Base-by-base conservation (phyloP, 768 basidiomycete species). In the Auricularia sp. region DNA sequence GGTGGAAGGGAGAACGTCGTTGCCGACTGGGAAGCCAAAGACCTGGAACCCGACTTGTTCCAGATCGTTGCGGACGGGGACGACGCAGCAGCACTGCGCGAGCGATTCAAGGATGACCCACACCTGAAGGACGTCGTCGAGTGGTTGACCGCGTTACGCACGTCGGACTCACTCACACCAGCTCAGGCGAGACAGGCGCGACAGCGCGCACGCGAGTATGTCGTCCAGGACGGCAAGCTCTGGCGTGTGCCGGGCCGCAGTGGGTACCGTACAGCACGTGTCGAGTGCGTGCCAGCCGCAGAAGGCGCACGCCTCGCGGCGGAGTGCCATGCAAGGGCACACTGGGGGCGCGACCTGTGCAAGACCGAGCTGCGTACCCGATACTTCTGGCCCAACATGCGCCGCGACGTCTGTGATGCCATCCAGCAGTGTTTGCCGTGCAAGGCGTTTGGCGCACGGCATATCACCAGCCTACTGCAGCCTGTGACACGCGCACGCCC, bases 401-500 rank as follows among this genome's bases (percentile, higher is more conserved):
- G 65, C 16, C 13, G 21, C 14, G 42, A 66, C 45, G 70, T 71
- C 59, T 51, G 66, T 0, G 64, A 68, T 0, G 56, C 67, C 6
- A 69, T 69, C 51, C 29, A 10, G 3, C 59, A 72, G 1, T 76
- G 75, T 59, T 65, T 47, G 0, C 47, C 65, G 7, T 76, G 74
- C 69, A 76, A 76, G 63, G 67, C 68, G 36, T 78, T 77, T 59
- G 75, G 78, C 0, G 33, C 63, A 2, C 67, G 68, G 2, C 73
- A 76, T 65, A 56, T 78, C 10, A 71, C 76, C 63, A 65, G 76
- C 0, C 72, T 80, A 0, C 68, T 79, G 13, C 68, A 78, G 39
- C 79, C 76, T 0, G 76, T 80, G 47, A 77, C 72, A 5, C 42
- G 73, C 0, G 64, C 70, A 0, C 76, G 76, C 61, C 79, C 77